A percentile compares a stretch with the other conserved stretches of the same genome.
Conservation (phyloP, 495 filamentous ascomycete species). For the Cercophora newfieldiana region DNA sequence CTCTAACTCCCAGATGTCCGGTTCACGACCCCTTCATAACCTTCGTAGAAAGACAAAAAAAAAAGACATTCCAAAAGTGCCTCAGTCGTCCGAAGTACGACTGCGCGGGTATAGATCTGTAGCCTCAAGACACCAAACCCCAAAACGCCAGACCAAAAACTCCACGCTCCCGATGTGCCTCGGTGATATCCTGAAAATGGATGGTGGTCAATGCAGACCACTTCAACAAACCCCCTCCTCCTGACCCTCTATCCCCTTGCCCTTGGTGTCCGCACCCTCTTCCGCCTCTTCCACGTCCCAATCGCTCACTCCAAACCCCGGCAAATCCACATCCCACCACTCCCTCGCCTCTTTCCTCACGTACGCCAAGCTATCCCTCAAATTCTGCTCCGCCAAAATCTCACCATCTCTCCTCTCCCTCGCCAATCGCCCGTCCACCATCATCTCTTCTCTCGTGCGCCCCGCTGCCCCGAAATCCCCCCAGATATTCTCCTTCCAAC, state of each 20-base stretch:
- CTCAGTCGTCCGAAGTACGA: not conserved
- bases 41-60: conserved; percentile 2
- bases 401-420: conserved; percentile 45
- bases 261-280: conserved; percentile 6
- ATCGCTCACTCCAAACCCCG: conserved; percentile 8
- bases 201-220: not conserved
- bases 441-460: conserved; percentile 47
- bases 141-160: not conserved
- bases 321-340: conserved; percentile 30
- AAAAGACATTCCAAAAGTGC: not conserved
- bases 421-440: conserved; percentile 45
- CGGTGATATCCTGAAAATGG: not conserved
- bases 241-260: not conserved
- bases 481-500: conserved; percentile 18
- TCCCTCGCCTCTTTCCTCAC: conserved; percentile 5
- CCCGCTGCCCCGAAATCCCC: conserved; percentile 24
- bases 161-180: not conserved
- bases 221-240: not conserved
- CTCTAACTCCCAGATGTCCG: not conserved
- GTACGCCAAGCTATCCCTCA: not conserved
- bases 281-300: conserved; percentile 8
- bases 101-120: conserved; percentile 9
- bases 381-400: conserved; percentile 26
- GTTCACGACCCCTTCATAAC: not conserved
- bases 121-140: not conserved